These are phyloP conservation scores for Colletotrichum orbiculare DNA, from an alignment of 2,329 filamentous ascomycete species.

Conservation along the genomic window DNA sequence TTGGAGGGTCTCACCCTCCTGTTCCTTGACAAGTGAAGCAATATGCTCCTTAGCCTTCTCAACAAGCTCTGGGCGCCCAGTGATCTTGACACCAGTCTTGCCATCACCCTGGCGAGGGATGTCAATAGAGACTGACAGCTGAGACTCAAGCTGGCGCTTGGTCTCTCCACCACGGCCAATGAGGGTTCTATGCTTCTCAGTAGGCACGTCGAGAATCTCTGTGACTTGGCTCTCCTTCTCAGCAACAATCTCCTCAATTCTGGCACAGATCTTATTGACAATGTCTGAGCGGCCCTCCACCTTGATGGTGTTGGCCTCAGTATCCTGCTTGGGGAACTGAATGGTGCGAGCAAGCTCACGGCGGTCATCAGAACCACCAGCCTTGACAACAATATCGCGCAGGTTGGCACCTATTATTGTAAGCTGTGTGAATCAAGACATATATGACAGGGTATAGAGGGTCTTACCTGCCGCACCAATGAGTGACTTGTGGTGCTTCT, in stretches of 20 bases:
- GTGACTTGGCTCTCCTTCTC: constrained; percentile 86
- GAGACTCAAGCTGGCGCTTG: constrained; percentile 84
- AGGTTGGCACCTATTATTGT: constrained; percentile 77
- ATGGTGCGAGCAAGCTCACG: constrained; percentile 88
- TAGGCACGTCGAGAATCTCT: constrained; percentile 82
- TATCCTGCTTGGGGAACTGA: constrained; percentile 91
- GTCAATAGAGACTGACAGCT: constrained; percentile 88
- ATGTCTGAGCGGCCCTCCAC: constrained; percentile 86
- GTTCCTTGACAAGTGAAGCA: constrained; percentile 79
- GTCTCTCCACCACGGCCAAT: constrained; percentile 93
- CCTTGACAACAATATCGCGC: constrained; percentile 84
- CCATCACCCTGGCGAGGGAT: constrained; percentile 90
- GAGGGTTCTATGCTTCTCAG: constrained; percentile 88
- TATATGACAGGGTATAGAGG: background rate
- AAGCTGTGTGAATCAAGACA: constrained; percentile 50
- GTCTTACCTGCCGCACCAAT: constrained; percentile 88
- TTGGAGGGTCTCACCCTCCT: constrained; percentile 87
- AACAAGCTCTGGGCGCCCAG: constrained; percentile 81
- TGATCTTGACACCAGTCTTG: constrained; percentile 87
- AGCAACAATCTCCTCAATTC: constrained; percentile 84
- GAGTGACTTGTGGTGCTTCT: constrained; percentile 89
- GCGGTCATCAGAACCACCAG: constrained; percentile 89
- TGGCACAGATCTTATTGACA: constrained; percentile 87
- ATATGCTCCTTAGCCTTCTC: constrained; percentile 91
- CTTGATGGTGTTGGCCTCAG: constrained; percentile 84